Evolutionary conservation across 2,329 filamentous ascomycete species (phyloP), one percentile per base, ranked within the genome.

Genomic region (Purpureocillium lavendulum): DNA sequence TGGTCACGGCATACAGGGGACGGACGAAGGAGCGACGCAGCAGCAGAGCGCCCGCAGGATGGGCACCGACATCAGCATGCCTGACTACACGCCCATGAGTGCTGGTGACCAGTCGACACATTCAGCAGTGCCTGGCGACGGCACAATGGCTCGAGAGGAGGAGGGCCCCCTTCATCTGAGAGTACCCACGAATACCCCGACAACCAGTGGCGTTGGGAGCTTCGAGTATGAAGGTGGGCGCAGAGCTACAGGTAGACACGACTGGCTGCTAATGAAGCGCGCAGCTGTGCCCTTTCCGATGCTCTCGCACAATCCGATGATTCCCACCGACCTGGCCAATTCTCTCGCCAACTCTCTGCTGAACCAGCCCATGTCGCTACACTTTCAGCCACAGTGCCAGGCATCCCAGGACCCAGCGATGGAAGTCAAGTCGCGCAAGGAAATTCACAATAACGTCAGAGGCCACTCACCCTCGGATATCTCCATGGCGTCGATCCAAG

Each of bases 281-380:
- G 3, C 10, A 53, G 50, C 37, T 12, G 26, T 41, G 18, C 40
- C 46, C 9, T 50, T 52, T 31, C 49, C 51, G 11, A 34, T 48
- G 13, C 45, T 51, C 17, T 35, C 45, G 8, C 36, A 52, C 24
- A 40, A 41, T 15, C 30, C 43, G 15, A 37, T 37, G 6, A 40
- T 58, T 4, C 46, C 56, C 2, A 40, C 57, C 3, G 64, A 66
- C 28, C 51, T 71, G 4, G 61, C 65, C 5, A 58, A 59, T 6
- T 61, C 65, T n/a, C 54, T 73, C 38, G 67, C 67, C 0, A 61
- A 66, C 40, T 71, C 70, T 1, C 52, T 75, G 30, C 56, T 74
- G 21, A 71, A 69, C 36, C 70, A 73, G 38, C 64, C 69, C 10
- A 53, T 61, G 24, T 60, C 65, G 0, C 49, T 65, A 3, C 57